Percentiles rank a stretch among this genome's conserved stretches.
Conservation (phyloP, 2,329 filamentous ascomycete species). For the Arthrobotrys megalospora region DNA sequence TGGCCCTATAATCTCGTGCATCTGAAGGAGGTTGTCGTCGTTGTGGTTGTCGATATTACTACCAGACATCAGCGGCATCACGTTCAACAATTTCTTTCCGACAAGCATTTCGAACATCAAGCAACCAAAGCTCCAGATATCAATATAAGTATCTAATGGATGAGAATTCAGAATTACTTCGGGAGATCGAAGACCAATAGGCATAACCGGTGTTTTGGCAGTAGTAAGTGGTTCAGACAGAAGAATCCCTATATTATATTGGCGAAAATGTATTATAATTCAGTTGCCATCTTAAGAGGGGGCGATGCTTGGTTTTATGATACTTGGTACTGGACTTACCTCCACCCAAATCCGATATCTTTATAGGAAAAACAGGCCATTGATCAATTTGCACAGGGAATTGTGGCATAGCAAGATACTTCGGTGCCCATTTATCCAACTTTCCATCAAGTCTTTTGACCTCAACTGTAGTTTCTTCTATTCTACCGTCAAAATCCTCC, state of each 20-base stretch:
- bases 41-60: constrained; percentile 3
- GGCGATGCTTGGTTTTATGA: constrained; percentile 8
- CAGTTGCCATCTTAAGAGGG: background rate
- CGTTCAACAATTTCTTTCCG: constrained; percentile 51
- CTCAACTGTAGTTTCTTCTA: constrained; percentile 10
- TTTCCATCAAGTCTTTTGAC: constrained; percentile 28
- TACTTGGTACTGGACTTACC: constrained; percentile 12
- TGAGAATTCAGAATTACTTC: constrained; percentile 27
- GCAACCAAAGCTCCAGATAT: constrained; percentile 64
- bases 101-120: constrained; percentile 61
- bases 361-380: constrained; percentile 39
- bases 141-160: constrained; percentile 42
- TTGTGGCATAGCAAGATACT: constrained; percentile 20
- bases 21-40: constrained; percentile 54
- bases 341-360: constrained; percentile 36
- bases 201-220: constrained; percentile 1
- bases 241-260: constrained; percentile 3
- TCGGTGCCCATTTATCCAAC: constrained; percentile 32
- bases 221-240: background rate
- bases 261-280: constrained; percentile 15
- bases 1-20: constrained; percentile 58
- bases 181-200: constrained; percentile 20
- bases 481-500: constrained; percentile 9
- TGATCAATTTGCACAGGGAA: constrained; percentile 15
- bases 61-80: constrained; percentile 3